Percentiles rank a stretch among this genome's conserved stretches.
These are phyloP conservation scores for Russula abietina DNA, from an alignment of 768 basidiomycete species.

Conservation along the genomic window DNA sequence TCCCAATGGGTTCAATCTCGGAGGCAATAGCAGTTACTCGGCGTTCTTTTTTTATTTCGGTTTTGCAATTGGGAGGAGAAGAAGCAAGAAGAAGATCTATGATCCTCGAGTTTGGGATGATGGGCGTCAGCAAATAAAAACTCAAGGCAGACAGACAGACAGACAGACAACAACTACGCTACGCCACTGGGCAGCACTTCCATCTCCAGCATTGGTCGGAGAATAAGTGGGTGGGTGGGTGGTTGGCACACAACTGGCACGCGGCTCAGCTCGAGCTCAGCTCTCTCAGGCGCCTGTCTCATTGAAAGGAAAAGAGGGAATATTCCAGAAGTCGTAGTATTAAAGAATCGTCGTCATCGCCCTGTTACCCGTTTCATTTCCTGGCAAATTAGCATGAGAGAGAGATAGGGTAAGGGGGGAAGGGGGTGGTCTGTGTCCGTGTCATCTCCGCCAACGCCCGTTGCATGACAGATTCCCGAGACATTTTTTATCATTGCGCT, in stretches of 20 bases:
- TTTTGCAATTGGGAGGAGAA: not conserved
- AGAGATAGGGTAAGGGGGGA: too few species aligned
- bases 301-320: not conserved
- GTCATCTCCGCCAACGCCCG: slow-evolving; percentile 19
- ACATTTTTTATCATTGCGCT: not conserved
- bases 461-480: not conserved
- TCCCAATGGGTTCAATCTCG: not conserved
- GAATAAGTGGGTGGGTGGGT: not conserved
- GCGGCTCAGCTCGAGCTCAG: too few species aligned
- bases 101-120: not conserved
- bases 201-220: slow-evolving; percentile 4
- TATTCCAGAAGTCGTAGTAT: slow-evolving; percentile 4
- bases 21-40: not conserved
- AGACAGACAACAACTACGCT: too few species aligned
- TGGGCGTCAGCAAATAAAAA: not conserved
- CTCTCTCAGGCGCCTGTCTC: not conserved
- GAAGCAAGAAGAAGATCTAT: too few species aligned
- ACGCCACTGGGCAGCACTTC: not conserved
- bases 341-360: slow-evolving; percentile 2
- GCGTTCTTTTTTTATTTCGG: not conserved
- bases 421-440: too few species aligned
- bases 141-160: not conserved
- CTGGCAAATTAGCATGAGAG: not conserved
- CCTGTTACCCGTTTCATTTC: slow-evolving; percentile 1
- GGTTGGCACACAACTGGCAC: too few species aligned